A percentile compares a stretch with the other conserved stretches of the same genome.
These are phyloP conservation scores for Pichia phayaonensis DNA, from an alignment of 805 yeast genomes.

Conservation along the genomic window DNA sequence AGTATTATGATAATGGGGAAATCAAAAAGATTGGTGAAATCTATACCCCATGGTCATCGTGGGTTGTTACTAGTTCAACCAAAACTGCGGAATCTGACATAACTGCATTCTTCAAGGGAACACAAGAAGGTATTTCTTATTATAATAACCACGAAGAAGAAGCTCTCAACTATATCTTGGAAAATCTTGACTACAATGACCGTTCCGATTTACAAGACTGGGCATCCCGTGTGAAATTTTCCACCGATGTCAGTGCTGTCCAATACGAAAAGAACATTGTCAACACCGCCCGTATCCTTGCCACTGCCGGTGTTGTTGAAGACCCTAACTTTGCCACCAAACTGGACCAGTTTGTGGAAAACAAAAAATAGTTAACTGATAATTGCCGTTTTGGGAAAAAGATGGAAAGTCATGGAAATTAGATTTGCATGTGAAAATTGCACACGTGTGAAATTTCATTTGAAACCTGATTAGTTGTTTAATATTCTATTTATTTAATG, in stretches of 20 bases:
- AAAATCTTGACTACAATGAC: constrained; percentile 64
- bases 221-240: constrained; percentile 70
- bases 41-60: constrained; percentile 94
- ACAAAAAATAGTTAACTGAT: not conserved
- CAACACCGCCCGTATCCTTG: constrained; percentile 50
- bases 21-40: constrained; percentile 80
- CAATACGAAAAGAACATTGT: constrained; percentile 45
- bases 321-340: not conserved
- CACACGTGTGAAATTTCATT: not conserved
- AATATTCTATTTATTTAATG: not conserved
- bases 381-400: not conserved
- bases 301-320: constrained; percentile 54
- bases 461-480: no score
- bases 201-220: constrained; percentile 69
- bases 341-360: not conserved
- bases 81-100: constrained; percentile 29
- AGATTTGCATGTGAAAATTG: not conserved
- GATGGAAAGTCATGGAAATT: not conserved
- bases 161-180: constrained; percentile 55
- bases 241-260: constrained; percentile 36
- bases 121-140: constrained; percentile 62
- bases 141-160: constrained; percentile 55
- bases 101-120: constrained; percentile 39
- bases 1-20: constrained; percentile 72
- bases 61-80: constrained; percentile 63